A percentile compares a stretch with the other conserved stretches of the same genome.
Conservation (phyloP, 2,329 filamentous ascomycete genomes). For the Arthroderma sp. region DNA sequence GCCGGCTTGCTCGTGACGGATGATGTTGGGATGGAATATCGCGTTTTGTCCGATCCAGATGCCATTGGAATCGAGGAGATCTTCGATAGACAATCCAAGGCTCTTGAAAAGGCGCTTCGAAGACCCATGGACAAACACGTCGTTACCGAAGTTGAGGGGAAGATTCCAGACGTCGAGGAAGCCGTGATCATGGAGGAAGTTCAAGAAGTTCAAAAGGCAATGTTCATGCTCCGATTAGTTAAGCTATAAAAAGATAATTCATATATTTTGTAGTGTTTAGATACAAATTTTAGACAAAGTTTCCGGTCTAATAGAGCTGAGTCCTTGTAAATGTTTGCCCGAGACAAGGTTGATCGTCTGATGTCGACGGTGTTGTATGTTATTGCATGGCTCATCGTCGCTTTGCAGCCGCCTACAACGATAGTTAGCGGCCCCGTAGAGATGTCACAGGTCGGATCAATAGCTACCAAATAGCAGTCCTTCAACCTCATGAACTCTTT, state of each 20-base stretch:
- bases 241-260: slow-evolving; percentile 45
- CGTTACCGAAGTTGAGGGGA: slow-evolving; percentile 47
- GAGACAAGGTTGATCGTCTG: not conserved
- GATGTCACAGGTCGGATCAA: not conserved
- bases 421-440: not conserved
- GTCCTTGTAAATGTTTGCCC: not conserved
- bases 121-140: slow-evolving; percentile 62
- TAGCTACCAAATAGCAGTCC: slow-evolving; percentile 66
- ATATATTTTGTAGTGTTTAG: slow-evolving; percentile 25
- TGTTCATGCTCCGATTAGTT: slow-evolving; percentile 62
- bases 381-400: slow-evolving; percentile 27
- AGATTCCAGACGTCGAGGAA: slow-evolving; percentile 43
- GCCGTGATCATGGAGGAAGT: slow-evolving; percentile 67
- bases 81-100: slow-evolving; percentile 54
- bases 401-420: slow-evolving; percentile 40
- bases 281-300: slow-evolving; percentile 9
- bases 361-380: not conserved
- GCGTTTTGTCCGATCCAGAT: slow-evolving; percentile 66
- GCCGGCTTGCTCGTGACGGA: slow-evolving; percentile 82
- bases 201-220: slow-evolving; percentile 74
- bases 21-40: slow-evolving; percentile 91
- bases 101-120: slow-evolving; percentile 66
- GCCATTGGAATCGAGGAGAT: slow-evolving; percentile 58
- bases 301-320: not conserved
- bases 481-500: slow-evolving; percentile 77